Evolutionary conservation across 768 basidiomycete genomes (phyloP).

Genomic region (Boletus insuetus): DNA sequence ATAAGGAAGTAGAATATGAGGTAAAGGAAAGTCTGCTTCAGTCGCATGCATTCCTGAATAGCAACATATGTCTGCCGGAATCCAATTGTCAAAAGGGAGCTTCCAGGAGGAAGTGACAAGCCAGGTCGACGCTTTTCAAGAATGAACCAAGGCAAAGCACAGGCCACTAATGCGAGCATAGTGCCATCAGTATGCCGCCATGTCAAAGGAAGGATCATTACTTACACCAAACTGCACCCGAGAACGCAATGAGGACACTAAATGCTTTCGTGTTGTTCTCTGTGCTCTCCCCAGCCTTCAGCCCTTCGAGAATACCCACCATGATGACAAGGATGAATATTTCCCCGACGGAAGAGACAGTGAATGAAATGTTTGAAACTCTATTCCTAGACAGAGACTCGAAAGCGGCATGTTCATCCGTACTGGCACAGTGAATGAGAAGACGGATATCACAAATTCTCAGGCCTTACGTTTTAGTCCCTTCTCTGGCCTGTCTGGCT

Average conservation of each 20-base stretch:
- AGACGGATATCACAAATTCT: background rate
- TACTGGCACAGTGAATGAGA: conserved; percentile 22
- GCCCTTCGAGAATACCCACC: conserved; percentile 69
- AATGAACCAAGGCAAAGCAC: conserved; percentile 72
- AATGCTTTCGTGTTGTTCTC: conserved; percentile 76
- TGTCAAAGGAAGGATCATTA: background rate
- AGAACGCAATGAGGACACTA: conserved; percentile 74
- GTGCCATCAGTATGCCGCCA: background rate
- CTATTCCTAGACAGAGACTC: conserved; percentile 69
- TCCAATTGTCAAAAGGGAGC: conserved; percentile 58
- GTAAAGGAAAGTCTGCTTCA: conserved; percentile 74
- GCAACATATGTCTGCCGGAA: conserved; percentile 66
- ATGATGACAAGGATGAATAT: conserved; percentile 67
- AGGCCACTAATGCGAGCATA: conserved; percentile 42
- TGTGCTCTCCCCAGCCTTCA: conserved; percentile 57
- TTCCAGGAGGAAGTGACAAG: conserved; percentile 53
- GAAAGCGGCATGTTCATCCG: conserved; percentile 49
- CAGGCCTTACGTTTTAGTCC: conserved; percentile 44
- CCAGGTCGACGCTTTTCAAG: conserved; percentile 67
- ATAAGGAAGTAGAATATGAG: conserved; percentile 76
- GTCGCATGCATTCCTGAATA: conserved; percentile 57
- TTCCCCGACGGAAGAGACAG: conserved; percentile 68
- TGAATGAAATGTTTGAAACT: conserved; percentile 73
- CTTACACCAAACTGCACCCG: conserved; percentile 74
- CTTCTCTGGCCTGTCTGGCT: conserved; percentile 35